Evolutionary conservation across 176 grass and related monocot species (phyloP).

Genomic region (Eremochloa ophiuroides): DNA sequence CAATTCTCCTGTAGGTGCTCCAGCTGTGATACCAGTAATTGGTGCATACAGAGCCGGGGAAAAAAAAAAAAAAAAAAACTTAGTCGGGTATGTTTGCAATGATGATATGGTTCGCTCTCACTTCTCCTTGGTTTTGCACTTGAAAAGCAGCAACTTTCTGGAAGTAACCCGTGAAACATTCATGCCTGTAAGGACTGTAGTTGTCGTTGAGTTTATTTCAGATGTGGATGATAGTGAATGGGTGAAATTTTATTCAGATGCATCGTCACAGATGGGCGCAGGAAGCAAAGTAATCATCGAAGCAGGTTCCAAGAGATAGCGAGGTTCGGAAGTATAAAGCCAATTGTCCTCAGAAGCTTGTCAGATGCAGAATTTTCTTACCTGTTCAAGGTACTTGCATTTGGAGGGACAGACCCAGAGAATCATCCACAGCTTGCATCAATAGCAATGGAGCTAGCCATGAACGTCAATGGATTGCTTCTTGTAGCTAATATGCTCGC

Average conservation of each 20-base stretch:
- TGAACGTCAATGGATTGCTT: background rate
- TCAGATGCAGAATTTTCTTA: background rate
- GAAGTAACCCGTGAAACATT: background rate
- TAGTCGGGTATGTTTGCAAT: background rate
- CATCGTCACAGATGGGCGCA: no score
- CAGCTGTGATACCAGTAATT: background rate
- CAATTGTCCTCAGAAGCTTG: background rate
- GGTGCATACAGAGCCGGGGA: background rate
- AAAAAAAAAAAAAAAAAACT: constrained; percentile 19
- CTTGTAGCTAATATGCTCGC: background rate
- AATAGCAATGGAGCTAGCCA: background rate
- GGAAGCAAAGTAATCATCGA: constrained; percentile 3
- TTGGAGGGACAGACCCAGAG: background rate
- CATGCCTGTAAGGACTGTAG: background rate
- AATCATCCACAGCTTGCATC: background rate
- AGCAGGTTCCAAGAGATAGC: background rate
- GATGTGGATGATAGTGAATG: background rate
- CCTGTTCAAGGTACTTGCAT: background rate
- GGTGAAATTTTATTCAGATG: background rate
- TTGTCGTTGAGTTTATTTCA: background rate
- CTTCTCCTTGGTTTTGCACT: background rate
- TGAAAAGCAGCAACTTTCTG: background rate
- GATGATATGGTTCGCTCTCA: background rate
- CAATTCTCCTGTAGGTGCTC: background rate
- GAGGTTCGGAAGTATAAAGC: constrained; percentile 6